Conservation (phyloP, 176 grass and related monocot species). For the Puya raimondii region DNA sequence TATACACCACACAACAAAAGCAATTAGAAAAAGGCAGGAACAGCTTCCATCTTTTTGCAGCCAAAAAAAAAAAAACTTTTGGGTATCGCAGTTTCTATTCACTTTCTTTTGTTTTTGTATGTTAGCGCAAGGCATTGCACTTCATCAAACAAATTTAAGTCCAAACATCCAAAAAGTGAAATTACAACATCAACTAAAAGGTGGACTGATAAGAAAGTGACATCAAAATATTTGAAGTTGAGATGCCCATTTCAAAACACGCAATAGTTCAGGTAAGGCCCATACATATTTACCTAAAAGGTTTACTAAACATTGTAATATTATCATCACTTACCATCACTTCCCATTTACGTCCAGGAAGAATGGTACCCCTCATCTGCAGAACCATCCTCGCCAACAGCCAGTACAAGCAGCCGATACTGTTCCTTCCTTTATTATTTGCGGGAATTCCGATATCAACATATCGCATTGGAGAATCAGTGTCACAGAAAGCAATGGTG, state of each 20-base stretch:
- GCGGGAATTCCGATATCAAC: slow-evolving; percentile 81
- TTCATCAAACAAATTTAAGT: no score
- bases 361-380: slow-evolving; percentile 78
- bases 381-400: slow-evolving; percentile 85
- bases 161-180: no score
- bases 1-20: background rate
- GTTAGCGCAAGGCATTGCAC: no score
- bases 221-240: background rate
- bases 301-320: background rate
- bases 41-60: no score
- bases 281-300: background rate
- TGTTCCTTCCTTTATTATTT: slow-evolving; percentile 86
- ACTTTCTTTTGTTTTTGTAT: no score
- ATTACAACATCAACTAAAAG: no score
- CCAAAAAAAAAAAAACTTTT: no score
- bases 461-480: slow-evolving; percentile 86
- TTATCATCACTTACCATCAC: slow-evolving; percentile 52
- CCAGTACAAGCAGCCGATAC: slow-evolving; percentile 90
- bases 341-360: slow-evolving; percentile 79
- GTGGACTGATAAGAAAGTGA: no score
- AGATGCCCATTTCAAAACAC: background rate
- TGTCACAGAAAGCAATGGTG: slow-evolving; percentile 85
- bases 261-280: background rate
- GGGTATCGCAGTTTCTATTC: no score
- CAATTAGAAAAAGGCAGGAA: no score